These are phyloP conservation scores for Leishmania arabica DNA, from an alignment of 208 protist species.

Conservation along the genomic window DNA sequence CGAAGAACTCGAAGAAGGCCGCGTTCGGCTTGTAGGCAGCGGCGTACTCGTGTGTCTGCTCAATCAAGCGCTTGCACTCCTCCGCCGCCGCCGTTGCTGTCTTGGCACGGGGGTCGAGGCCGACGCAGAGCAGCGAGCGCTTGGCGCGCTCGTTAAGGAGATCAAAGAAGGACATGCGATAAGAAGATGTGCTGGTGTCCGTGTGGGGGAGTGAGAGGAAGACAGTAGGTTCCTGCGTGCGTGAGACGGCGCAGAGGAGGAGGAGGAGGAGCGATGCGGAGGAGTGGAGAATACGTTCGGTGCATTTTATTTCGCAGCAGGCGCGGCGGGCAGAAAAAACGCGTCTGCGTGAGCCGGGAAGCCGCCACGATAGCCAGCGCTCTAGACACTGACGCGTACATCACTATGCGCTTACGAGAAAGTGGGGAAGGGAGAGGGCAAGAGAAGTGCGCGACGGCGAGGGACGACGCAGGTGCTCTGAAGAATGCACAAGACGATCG, in stretches of 20 bases:
- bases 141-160: constrained; percentile 82
- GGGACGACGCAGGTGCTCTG: too few relatives aligned
- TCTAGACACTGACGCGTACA: not conserved
- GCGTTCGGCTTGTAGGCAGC: constrained; percentile 91
- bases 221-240: not conserved
- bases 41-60: constrained; percentile 79
- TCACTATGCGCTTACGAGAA: not conserved
- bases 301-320: not conserved
- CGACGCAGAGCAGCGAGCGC: constrained; percentile 82
- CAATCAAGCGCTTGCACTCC: constrained; percentile 82
- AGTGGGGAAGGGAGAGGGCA: not conserved
- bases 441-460: not conserved
- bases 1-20: constrained; percentile 89
- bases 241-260: not conserved
- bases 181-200: not conserved
- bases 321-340: not conserved
- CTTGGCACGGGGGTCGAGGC: constrained; percentile 80
- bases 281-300: not conserved
- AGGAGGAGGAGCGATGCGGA: not conserved
- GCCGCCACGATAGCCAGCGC: too few relatives aligned
- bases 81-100: constrained; percentile 55
- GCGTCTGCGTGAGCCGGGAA: not conserved
- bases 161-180: constrained; percentile 69
- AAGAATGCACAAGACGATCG: too few relatives aligned
- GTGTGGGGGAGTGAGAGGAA: not conserved